Conservation (phyloP, 805 yeast genomes). For the Nakazawaea ishiwadae region DNA sequence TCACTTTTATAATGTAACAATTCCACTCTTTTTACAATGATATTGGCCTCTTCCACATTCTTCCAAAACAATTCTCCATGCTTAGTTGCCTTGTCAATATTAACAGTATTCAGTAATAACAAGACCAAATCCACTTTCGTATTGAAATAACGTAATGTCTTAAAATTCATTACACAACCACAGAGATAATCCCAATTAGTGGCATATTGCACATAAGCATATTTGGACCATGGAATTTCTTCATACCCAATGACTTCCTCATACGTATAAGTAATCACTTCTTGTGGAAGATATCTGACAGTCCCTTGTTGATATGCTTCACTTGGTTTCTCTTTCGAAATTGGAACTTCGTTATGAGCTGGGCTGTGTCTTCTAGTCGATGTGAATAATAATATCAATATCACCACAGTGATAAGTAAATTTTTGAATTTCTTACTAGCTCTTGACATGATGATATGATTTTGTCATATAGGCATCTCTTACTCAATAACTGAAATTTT, state of each 20-base stretch:
- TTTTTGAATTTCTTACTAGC: conserved; percentile 6
- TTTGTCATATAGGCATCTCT: neutral
- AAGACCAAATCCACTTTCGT: conserved; percentile 44
- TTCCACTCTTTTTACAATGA: conserved; percentile 25
- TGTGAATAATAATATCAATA: neutral
- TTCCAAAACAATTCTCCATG: conserved; percentile 12
- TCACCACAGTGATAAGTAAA: neutral
- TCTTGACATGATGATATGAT: neutral
- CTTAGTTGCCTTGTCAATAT: neutral
- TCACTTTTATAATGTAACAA: conserved; percentile 17
- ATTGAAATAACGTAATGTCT: conserved; percentile 29
- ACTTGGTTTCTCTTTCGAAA: neutral
- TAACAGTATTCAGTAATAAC: conserved; percentile 29
- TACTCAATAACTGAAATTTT: too few species aligned
- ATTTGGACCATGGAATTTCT: conserved; percentile 34
- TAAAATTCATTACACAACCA: conserved; percentile 45
- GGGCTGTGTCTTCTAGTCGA: too few species aligned
- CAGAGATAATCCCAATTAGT: conserved; percentile 47
- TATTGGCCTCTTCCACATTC: conserved; percentile 16
- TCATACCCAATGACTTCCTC: neutral
- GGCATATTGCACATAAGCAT: conserved; percentile 60
- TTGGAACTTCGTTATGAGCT: too few species aligned
- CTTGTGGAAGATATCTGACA: conserved; percentile 8
- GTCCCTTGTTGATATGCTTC: conserved; percentile 8
- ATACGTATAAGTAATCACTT: conserved; percentile 3